Evolutionary conservation across 2,329 filamentous ascomycete species (phyloP).

Genomic region (Colletotrichum tropicale): DNA sequence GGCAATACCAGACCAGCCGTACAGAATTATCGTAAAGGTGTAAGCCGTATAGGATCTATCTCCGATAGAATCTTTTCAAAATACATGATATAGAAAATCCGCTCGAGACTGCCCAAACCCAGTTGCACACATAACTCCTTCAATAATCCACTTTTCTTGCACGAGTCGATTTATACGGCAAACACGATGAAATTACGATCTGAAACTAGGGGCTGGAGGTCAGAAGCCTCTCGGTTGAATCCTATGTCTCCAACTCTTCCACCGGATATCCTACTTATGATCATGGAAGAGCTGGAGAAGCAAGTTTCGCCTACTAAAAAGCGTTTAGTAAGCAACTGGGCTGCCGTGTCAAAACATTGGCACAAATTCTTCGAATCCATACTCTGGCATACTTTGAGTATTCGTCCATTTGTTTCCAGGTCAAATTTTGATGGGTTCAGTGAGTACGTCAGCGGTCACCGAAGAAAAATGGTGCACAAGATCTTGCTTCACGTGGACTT

Average conservation of each 20-base stretch:
- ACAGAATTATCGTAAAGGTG: background rate
- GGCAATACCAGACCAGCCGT: background rate
- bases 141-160: background rate
- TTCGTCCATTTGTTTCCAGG: background rate
- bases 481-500: background rate
- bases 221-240: background rate
- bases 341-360: background rate
- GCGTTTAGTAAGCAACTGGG: background rate
- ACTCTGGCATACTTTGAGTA: background rate
- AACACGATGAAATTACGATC: background rate
- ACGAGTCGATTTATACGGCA: background rate
- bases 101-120: background rate
- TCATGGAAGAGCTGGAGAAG: background rate
- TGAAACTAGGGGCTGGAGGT: background rate
- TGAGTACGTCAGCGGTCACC: background rate
- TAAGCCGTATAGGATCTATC: fast-evolving
- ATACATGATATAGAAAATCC: background rate
- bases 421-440: background rate
- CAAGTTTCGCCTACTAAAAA: background rate
- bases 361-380: background rate
- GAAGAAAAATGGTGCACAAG: background rate
- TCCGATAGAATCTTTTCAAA: background rate
- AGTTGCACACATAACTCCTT: background rate
- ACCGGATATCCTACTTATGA: background rate
- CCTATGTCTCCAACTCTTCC: background rate